Conservation (phyloP, 1,284 basidiomycete genomes). For the Pseudozyma hubeiensis region DNA sequence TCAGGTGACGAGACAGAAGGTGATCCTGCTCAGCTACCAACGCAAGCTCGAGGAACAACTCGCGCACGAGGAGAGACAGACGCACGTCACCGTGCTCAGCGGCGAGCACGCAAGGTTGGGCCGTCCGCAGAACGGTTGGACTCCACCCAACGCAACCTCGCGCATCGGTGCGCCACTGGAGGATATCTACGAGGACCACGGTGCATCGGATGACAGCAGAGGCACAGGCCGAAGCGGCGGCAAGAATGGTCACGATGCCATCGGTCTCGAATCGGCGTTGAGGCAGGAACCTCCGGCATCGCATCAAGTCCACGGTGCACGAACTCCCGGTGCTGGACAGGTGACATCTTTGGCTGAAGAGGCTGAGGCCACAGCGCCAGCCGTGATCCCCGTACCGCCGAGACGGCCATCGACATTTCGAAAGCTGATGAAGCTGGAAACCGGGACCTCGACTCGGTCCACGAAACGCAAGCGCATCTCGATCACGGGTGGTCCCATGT, state of each 20-base stretch:
- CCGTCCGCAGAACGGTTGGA: background rate
- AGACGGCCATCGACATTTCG: constrained; percentile 16
- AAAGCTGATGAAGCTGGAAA: constrained; percentile 15
- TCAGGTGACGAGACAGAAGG: constrained; percentile 44
- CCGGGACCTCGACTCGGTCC: constrained; percentile 4
- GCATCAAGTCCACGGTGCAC: constrained; percentile 4
- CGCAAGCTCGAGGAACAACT: constrained; percentile 32
- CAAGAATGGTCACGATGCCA: constrained; percentile 22
- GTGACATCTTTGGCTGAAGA: constrained; percentile 17
- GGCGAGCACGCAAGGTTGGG: background rate
- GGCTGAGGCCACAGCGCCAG: constrained; percentile 7
- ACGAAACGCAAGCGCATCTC: constrained; percentile 23
- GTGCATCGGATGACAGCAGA: constrained; percentile 14
- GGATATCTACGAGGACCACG: constrained; percentile 30
- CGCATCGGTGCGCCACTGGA: constrained; percentile 25
- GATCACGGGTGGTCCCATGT: constrained; percentile 26
- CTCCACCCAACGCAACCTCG: background rate
- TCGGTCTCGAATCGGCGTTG: constrained; percentile 27
- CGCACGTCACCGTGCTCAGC: constrained; percentile 18
- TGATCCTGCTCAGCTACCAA: constrained; percentile 34
- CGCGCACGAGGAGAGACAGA: constrained; percentile 21
- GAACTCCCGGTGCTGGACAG: constrained; percentile 5
- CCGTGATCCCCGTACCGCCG: constrained; percentile 8
- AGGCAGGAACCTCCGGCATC: constrained; percentile 16
- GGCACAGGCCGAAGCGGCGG: constrained; percentile 19